These are phyloP conservation scores for Eucalyptus microcorys DNA, from an alignment of 345 rosid genomes.

Conservation along the genomic window DNA sequence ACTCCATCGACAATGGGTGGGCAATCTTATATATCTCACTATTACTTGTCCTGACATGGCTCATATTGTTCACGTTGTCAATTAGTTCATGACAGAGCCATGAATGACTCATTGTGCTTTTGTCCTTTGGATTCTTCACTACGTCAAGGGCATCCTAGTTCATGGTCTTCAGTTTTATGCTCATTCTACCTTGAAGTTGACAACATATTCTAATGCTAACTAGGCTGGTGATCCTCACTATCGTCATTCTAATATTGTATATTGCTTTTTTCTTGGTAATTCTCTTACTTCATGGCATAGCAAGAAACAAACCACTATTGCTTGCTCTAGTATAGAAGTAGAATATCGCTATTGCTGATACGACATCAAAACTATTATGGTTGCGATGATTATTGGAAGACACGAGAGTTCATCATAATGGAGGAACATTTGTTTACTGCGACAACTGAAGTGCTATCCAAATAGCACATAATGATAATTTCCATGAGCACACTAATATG, in stretches of 20 bases:
- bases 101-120: not conserved
- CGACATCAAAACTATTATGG: not conserved
- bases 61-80: not conserved
- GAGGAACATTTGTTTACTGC: not conserved
- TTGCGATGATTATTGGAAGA: not conserved
- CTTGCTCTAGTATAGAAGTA: not conserved
- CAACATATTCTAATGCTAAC: not conserved
- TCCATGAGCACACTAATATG: not conserved
- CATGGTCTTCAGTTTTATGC: not conserved
- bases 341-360: not conserved
- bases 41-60: not conserved
- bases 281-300: not conserved
- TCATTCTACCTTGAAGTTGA: not conserved
- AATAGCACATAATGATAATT: not conserved
- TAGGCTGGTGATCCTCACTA: not conserved
- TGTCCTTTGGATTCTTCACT: not conserved
- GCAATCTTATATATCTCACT: not conserved
- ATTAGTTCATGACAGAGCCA: not conserved
- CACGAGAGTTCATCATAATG: not conserved
- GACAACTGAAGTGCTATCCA: fast-evolving
- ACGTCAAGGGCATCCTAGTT: not conserved
- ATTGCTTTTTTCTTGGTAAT: not conserved
- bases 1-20: not conserved
- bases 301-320: not conserved
- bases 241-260: not conserved